Evolutionary conservation across 2,329 filamentous ascomycete species (phyloP), one percentile per base, ranked within the genome.

Genomic region (Neurospora sp.): DNA sequence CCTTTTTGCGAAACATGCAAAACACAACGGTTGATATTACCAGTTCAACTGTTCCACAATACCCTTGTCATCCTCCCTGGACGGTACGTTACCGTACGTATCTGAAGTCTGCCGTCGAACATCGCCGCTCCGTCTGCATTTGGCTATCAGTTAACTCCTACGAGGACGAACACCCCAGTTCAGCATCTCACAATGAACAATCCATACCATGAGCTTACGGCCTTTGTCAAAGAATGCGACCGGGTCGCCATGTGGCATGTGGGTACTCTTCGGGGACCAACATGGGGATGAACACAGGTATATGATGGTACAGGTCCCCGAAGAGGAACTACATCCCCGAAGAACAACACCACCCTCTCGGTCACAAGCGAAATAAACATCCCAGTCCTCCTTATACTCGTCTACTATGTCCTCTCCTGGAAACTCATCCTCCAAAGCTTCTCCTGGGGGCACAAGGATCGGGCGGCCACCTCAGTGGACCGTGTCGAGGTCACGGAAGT

Each of bases 381-480:
- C 65, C 65, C 65, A 6, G 65, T 23, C 2, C 33, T 66, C 2
- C 17, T 66, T 66, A 37, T 33, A 33, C 6, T 17, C 23, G 23
- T 52, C 66, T 57, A 72, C 70, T 6, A 74, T 74, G 74, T 74
- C 73, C 15, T 73, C 73, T 38, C 72, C 74, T 3, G 43, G 67
- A 39, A 70, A 71, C 2, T 23, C 52, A 39, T 67, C 66, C 12
- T 19, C 72, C 23, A 71, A 67, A 17, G 28, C 69, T 28, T 71
- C 72, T 17, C 70, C 72, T 23, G 72, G 70, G 39, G 73, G 75
- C 3, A 77, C 78, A 6, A 76, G 77, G 57, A 80, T 80, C 36
- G 87, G 87, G 15, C 84, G 87, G 15, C 87, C 86, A 2, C 83
- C 84, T 52, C 82, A 87, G 72, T 88, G 86, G 87, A 87, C 82